Evolutionary conservation across 2,329 filamentous ascomycete genomes (phyloP).

Genomic region (Nemania sp.): DNA sequence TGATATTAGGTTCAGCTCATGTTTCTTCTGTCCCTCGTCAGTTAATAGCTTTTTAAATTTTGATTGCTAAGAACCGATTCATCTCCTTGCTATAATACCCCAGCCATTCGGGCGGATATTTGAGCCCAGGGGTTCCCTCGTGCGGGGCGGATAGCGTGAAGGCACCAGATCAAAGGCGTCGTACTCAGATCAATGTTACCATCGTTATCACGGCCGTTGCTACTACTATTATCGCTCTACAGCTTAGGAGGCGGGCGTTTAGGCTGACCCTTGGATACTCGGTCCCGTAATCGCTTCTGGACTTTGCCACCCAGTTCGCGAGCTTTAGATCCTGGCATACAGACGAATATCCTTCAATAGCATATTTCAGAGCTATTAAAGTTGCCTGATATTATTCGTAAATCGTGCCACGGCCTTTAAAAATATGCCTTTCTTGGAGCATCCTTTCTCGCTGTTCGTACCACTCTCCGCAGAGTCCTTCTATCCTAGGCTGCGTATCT

Average conservation of each 20-base stretch:
- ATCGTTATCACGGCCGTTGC: not conserved
- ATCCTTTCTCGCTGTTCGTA: not conserved
- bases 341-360: not conserved
- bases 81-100: not conserved
- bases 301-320: not conserved
- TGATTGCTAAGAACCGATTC: not conserved
- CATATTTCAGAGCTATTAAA: not conserved
- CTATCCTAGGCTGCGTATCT: not conserved
- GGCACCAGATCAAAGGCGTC: not conserved
- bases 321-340: not conserved
- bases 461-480: slow-evolving; percentile 2
- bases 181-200: not conserved
- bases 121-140: not conserved
- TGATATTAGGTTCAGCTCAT: not conserved
- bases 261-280: not conserved
- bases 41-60: not conserved
- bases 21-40: not conserved
- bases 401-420: not conserved
- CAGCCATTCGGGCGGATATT: not conserved
- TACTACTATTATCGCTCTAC: no score
- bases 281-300: not conserved
- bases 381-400: not conserved
- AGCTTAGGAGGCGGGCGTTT: not conserved
- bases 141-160: no score
- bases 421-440: slow-evolving; percentile 1